Base-by-base conservation (phyloP, 345 rosid genomes). In the Chamaenerion angustifolium region DNA sequence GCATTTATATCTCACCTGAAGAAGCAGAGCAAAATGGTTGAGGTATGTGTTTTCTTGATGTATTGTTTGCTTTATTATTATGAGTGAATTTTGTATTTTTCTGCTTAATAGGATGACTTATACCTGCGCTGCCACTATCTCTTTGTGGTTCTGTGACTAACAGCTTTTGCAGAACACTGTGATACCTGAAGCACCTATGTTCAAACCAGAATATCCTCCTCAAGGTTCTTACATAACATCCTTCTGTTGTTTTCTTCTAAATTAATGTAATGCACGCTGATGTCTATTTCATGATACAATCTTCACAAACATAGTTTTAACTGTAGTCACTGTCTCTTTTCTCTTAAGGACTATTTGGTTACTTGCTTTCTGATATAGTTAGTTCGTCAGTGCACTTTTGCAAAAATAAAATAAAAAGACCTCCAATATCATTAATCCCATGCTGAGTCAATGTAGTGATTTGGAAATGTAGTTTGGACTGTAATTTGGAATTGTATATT, bases 131-230 rank as follows among this genome's bases (percentile, higher is more conserved):
- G 10, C 14, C 1, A 27, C 25, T 23, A 16, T 43, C 21, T 12
- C 41, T 23, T 71, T 61, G 44, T 54, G 44, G 23, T n/a, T n/a
- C n/a, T n/a, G n/a, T n/a, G n/a, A n/a, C 51, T 59, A 49, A 45
- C 71, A 88, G 96, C 46, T 79, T 60, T 68, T 88, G 72, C 72
- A 70, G 58, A 65, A 81, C 65, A 77, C 83, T 16, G 81, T 56
- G 41, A 81, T 88, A 60, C 94, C 96, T 5, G 96, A 88, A 68
- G 59, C 73, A 43, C 96, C 94, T 35, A 83, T 88, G 96, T 83
- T 75, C 57, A 83, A 70, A 64, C 94, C 96, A 2, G 94, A 83
- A 71, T 88, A 60, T 64, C 90, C 90, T 64, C 68, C 82, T 49
- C 96, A 83, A 72, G 86, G 96, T 88, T 69, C 55, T 43, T 27